phyloP scores from a whole-genome alignment of 2,329 filamentous ascomycete species.

The Chrysosporium queenslandicum region DNA sequence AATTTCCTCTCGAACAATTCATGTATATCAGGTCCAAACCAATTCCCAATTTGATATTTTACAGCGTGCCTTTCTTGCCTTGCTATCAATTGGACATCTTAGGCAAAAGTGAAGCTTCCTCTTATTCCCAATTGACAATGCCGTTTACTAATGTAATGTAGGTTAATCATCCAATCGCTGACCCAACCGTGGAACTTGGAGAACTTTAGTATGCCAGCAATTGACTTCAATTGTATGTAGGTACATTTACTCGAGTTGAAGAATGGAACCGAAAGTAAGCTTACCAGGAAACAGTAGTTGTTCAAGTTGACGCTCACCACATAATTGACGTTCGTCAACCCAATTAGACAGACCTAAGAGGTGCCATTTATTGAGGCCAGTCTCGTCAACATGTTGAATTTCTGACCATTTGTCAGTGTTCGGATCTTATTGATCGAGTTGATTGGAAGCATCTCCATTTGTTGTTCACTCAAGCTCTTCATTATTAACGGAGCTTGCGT shows the following conservation, averaged over 20 bases:
- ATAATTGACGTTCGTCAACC: too few species aligned
- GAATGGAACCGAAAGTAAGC: not conserved
- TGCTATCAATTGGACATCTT: not conserved
- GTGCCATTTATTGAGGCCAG: too few species aligned
- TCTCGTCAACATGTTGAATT: too few species aligned
- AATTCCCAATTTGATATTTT: not conserved
- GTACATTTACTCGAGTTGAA: not conserved
- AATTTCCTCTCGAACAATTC: not conserved
- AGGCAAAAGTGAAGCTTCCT: too few species aligned
- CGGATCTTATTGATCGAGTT: too few species aligned
- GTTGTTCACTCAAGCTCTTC: not conserved
- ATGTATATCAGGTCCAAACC: not conserved
- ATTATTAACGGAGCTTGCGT: not conserved
- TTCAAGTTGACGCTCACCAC: too few species aligned
- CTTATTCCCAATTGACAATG: not conserved
- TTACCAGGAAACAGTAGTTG: not conserved
- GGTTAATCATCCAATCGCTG: not conserved
- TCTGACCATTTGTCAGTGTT: too few species aligned
- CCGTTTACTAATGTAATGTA: not conserved
- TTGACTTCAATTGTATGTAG: not conserved
- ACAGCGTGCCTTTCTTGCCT: not conserved
- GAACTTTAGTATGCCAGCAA: not conserved
- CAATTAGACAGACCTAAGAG: too few species aligned
- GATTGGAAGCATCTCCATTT: too few species aligned
- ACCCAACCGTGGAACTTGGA: not conserved